Percentiles rank a stretch among this genome's conserved stretches.
Evolutionary conservation across 2,329 filamentous ascomycete genomes (phyloP).

Genomic region (Chaetomium globosum): DNA sequence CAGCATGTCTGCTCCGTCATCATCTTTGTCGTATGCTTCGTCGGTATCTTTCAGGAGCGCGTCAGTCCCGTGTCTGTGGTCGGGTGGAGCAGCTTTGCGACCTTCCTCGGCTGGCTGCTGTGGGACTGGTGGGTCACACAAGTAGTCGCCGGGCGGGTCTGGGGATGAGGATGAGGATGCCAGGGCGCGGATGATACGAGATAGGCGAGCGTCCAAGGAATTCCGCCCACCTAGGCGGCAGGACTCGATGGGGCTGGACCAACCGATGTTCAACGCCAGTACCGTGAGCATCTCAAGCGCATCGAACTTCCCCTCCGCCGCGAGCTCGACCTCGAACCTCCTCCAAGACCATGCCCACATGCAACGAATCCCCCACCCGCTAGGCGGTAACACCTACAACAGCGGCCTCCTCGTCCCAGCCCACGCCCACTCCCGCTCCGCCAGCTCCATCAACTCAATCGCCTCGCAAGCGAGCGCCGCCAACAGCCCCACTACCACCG

Average conservation of each 20-base stretch:
- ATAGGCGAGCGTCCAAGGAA: constrained; percentile 36
- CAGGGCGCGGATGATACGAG: constrained; percentile 45
- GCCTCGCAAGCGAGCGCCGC: constrained; percentile 42
- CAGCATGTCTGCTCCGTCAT: constrained; percentile 95
- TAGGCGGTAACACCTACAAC: constrained; percentile 36
- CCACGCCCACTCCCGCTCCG: constrained; percentile 58
- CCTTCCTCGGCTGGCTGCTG: constrained; percentile 82
- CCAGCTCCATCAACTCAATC: constrained; percentile 57
- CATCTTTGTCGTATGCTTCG: constrained; percentile 92
- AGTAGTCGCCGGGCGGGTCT: constrained; percentile 56
- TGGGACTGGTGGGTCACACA: constrained; percentile 90
- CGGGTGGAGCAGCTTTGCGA: constrained; percentile 78
- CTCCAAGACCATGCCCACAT: constrained; percentile 34
- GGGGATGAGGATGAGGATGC: constrained; percentile 47
- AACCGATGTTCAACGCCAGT: constrained; percentile 30
- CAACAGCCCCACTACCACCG: constrained; percentile 25
- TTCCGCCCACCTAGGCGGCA: constrained; percentile 32
- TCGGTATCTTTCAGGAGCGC: constrained; percentile 82
- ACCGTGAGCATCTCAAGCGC: constrained; percentile 36
- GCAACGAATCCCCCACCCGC: constrained; percentile 30
- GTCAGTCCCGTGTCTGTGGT: constrained; percentile 90
- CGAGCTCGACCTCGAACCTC: constrained; percentile 54
- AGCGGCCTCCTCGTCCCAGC: constrained; percentile 42
- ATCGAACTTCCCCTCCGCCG: constrained; percentile 44
- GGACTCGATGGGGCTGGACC: constrained; percentile 29